These are phyloP conservation scores for Pulicaria dysenterica DNA, from an alignment of 129 eudicot species.

Conservation along the genomic window DNA sequence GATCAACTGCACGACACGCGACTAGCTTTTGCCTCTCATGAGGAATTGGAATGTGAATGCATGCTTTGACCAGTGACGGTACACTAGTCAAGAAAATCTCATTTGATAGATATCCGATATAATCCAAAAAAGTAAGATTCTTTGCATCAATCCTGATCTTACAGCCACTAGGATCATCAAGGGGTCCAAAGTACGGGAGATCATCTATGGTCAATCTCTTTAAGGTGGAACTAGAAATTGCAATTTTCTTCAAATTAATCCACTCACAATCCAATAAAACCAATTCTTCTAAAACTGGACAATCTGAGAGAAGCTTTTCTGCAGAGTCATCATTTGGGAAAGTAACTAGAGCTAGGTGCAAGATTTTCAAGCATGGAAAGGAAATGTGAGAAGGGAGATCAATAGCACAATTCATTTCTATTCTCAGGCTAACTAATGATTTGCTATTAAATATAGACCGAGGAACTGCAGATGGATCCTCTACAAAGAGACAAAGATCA, in stretches of 20 bases:
- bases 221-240: slow-evolving; percentile 26
- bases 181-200: neutral
- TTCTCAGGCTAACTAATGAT: slow-evolving; percentile 29
- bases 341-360: slow-evolving; percentile 26
- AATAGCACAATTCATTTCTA: slow-evolving; percentile 21
- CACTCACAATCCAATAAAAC: slow-evolving; percentile 26
- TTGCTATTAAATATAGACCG: slow-evolving; percentile 22
- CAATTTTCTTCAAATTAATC: slow-evolving; percentile 10
- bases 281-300: slow-evolving; percentile 31
- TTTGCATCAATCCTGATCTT: slow-evolving; percentile 32
- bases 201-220: slow-evolving; percentile 27
- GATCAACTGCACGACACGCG: slow-evolving; percentile 40
- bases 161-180: slow-evolving; percentile 22
- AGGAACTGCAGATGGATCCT: slow-evolving; percentile 25
- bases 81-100: slow-evolving; percentile 36
- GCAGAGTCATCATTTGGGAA: slow-evolving; percentile 21
- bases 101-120: slow-evolving; percentile 48
- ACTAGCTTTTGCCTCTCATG: slow-evolving; percentile 31
- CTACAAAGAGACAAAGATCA: slow-evolving; percentile 30
- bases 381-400: slow-evolving; percentile 26
- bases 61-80: slow-evolving; percentile 44
- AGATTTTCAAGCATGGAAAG: slow-evolving; percentile 31
- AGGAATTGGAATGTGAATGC: slow-evolving; percentile 43
- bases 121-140: slow-evolving; percentile 30
- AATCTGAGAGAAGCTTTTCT: slow-evolving; percentile 30